Evolutionary conservation across 768 basidiomycete genomes (phyloP), one percentile per base, ranked within the genome.

Genomic region (Mycena amicta): DNA sequence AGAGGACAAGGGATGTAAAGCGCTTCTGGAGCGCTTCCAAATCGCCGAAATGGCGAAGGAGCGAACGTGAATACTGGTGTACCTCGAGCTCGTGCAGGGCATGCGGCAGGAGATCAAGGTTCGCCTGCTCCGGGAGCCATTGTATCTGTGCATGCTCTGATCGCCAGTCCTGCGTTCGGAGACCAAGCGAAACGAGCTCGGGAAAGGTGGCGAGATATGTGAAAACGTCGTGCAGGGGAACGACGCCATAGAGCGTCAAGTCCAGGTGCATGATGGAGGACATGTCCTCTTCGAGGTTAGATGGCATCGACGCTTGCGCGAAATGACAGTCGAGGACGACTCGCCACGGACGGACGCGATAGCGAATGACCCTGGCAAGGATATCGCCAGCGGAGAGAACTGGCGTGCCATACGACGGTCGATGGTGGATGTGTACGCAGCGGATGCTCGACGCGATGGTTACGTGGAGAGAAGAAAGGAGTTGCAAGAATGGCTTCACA

Each of bases 351-450:
- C 22, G 40, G 29, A 59, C 31, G 2, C 57, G 51, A 15, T 4
- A 20, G 23, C 33, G 15, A 12, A 29, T 16, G 8, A 60, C 27
- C 5, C 40, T 22, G 3, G 12, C 27, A 18, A 60, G 23, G 15
- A 60, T 47, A 23, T 60, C 59, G 6, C 59, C 59, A 5, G 55
- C 50, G 26, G 59, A 56, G 16, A 55, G 45, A 6, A 60, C 55
- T 0, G 59, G 54, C 4, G 45, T 49, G 3, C 43, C 59, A 22
- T 56, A 56, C 1, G 54, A 46, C 1, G 59, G 26, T 29, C 54
- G 23, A 50, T 60, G 55, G 11, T 29, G 23, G 6, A 60, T 37
- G 25, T 49, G 20, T 1, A 56, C 51, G 13, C 51, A 46, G 30
- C 50, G 50, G 15, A 60, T 27, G 27, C 51, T 46, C 20, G 54